Conservation (phyloP, 2,329 filamentous ascomycete species). For the Sporothrix sp. region DNA sequence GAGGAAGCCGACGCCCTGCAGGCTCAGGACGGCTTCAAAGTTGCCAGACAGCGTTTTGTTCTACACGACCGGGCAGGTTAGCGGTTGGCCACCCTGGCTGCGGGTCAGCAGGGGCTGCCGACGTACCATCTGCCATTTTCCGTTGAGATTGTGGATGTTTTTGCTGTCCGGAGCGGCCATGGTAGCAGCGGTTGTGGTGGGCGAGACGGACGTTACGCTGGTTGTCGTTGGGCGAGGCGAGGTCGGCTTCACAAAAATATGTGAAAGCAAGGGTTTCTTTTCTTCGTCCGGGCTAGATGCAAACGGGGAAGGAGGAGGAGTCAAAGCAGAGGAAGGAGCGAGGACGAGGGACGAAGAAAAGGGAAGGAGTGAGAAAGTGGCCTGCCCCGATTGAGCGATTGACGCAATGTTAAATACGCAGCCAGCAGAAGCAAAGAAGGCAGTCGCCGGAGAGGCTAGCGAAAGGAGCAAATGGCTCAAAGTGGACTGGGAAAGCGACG, state of each 20-base stretch:
- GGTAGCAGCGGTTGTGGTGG: conserved; percentile 23
- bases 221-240: neutral
- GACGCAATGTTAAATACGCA: conserved; percentile 5
- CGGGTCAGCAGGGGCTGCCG: no score
- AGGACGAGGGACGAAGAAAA: neutral
- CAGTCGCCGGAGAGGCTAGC: no score
- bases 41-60: conserved; percentile 65
- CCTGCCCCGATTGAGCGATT: neutral
- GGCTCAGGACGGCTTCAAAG: conserved; percentile 56
- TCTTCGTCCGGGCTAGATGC: neutral
- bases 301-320: neutral
- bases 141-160: conserved; percentile 57
- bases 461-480: neutral
- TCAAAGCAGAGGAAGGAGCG: neutral
- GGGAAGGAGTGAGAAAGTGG: neutral
- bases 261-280: neutral
- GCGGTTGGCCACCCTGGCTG: no score
- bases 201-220: neutral
- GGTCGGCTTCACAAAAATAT: neutral
- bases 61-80: no score
- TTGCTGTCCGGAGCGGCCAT: conserved; percentile 65
- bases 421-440: no score
- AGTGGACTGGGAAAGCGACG: neutral
- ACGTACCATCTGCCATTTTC: conserved; percentile 63
- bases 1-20: conserved; percentile 65